Percentiles rank a stretch among this genome's conserved stretches.
These are phyloP conservation scores for Exsudoporus floridanus DNA, from an alignment of 1,284 basidiomycete species.

Conservation along the genomic window DNA sequence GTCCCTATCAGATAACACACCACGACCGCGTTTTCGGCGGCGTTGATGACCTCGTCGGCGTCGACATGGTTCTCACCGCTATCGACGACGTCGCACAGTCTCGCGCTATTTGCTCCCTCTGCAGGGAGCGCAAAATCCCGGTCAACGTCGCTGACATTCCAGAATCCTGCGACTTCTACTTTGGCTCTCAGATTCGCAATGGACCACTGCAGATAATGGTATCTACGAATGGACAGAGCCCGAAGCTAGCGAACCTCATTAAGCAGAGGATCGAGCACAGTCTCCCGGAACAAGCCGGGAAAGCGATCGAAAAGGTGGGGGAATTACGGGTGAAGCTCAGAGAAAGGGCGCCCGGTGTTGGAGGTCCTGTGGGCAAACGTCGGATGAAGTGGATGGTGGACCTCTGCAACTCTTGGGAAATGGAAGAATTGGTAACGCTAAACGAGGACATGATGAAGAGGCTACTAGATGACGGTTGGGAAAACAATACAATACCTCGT, in stretches of 20 bases:
- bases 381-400: slow-evolving; percentile 97
- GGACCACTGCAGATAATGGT: slow-evolving; percentile 96
- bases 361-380: slow-evolving; percentile 66
- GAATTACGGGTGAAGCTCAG: slow-evolving; percentile 66
- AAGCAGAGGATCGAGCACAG: slow-evolving; percentile 67
- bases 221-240: slow-evolving; percentile 92
- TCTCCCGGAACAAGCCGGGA: slow-evolving; percentile 73
- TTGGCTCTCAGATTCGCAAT: slow-evolving; percentile 89
- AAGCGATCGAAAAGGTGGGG: slow-evolving; percentile 82
- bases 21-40: slow-evolving; percentile 66
- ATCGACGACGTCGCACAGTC: slow-evolving; percentile 83
- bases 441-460: slow-evolving; percentile 60
- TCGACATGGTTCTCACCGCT: slow-evolving; percentile 93
- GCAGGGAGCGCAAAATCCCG: slow-evolving; percentile 71
- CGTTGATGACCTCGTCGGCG: slow-evolving; percentile 56
- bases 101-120: slow-evolving; percentile 70
- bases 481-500: slow-evolving; percentile 52
- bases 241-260: slow-evolving; percentile 86
- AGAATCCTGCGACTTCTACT: slow-evolving; percentile 96
- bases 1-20: slow-evolving; percentile 64
- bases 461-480: slow-evolving; percentile 71
- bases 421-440: slow-evolving; percentile 72
- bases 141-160: slow-evolving; percentile 98
- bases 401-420: slow-evolving; percentile 82
- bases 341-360: slow-evolving; percentile 73